Base-by-base conservation (phyloP, 306 rosid genomes). In the Cicer pinnatifidum region DNA sequence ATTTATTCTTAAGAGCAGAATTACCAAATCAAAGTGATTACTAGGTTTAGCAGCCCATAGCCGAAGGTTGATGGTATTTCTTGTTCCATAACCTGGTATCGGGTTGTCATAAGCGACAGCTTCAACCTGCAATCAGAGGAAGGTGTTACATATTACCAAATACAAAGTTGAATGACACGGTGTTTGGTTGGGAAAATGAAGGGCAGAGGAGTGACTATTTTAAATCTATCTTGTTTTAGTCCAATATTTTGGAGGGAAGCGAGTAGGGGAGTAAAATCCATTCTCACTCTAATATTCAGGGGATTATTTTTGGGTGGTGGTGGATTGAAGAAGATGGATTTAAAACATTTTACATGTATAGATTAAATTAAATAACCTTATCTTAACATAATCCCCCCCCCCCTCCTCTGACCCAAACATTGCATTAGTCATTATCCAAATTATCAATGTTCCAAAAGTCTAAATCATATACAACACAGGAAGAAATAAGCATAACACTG, bases 91-190 rank as follows among this genome's bases (percentile, higher is more conserved):
- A 75, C 96, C 96, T 74, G 92, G 92, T 73, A 89, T 87, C 11
- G 92, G 96, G 79, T 87, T 86, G 82, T 89, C 92, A 82, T 89
- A 89, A 46, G 96, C 96, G 75, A 89, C 90, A 78, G 92, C 96
- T 84, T 89, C 95, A 70, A 89, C 90, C 95, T 89, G 76, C 15
- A 67, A 71, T 71, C 23, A 43, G 77, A 74, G 37, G 46, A 76
- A 71, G 46, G 46, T 37, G 44, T 43, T 43, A 69, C 67, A 16
- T 23, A 45, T 59, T 50, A 75, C 67, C 76, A 80, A 66, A 62
- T 52, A 74, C 33, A 35, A 58, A 76, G 75, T 69, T 75, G 68
- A 81, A 54, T 69, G 6, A 50, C 19, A 50, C 7, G 5, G 38
- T 64, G 69, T 43, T 43, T 9, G 45, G 39, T 64, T 60, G 19